These are phyloP conservation scores for Acidiella bohemica DNA, from an alignment of 495 filamentous ascomycete species.

Conservation along the genomic window DNA sequence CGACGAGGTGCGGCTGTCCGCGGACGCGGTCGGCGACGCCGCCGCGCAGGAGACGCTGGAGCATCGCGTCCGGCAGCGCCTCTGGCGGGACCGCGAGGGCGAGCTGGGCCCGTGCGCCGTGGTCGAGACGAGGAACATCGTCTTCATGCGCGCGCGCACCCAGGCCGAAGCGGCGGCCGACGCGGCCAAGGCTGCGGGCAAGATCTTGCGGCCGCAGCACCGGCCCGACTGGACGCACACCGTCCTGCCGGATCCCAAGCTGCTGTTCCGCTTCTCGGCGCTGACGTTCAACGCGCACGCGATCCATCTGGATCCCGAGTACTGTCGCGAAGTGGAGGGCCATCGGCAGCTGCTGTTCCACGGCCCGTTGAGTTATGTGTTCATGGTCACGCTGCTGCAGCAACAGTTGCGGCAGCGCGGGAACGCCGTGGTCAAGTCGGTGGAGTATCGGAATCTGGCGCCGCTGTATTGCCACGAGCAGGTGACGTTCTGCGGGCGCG, in stretches of 20 bases:
- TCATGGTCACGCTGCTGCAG: constrained; percentile 55
- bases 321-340: constrained; percentile 56
- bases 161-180: constrained; percentile 21
- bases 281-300: constrained; percentile 75
- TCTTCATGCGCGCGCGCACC: constrained; percentile 42
- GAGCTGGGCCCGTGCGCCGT: constrained; percentile 30
- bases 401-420: constrained; percentile 31
- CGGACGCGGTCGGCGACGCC: constrained; percentile 27
- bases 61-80: constrained; percentile 28
- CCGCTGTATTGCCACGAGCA: constrained; percentile 62
- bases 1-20: constrained; percentile 25
- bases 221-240: constrained; percentile 45
- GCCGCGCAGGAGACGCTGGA: constrained; percentile 19
- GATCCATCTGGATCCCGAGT: constrained; percentile 68
- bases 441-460: constrained; percentile 73
- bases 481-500: constrained; percentile 27
- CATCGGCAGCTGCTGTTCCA: constrained; percentile 67
- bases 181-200: constrained; percentile 5
- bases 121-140: constrained; percentile 43
- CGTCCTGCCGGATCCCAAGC: constrained; percentile 45
- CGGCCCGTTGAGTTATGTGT: constrained; percentile 64
- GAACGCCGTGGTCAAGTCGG: constrained; percentile 29
- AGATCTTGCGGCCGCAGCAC: constrained; percentile 20
- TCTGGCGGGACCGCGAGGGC: constrained; percentile 34
- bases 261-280: constrained; percentile 76